Percentiles rank a stretch among this genome's conserved stretches.
These are phyloP conservation scores for Willaertia magna DNA, from an alignment of 208 protist species.

Conservation along the genomic window DNA sequence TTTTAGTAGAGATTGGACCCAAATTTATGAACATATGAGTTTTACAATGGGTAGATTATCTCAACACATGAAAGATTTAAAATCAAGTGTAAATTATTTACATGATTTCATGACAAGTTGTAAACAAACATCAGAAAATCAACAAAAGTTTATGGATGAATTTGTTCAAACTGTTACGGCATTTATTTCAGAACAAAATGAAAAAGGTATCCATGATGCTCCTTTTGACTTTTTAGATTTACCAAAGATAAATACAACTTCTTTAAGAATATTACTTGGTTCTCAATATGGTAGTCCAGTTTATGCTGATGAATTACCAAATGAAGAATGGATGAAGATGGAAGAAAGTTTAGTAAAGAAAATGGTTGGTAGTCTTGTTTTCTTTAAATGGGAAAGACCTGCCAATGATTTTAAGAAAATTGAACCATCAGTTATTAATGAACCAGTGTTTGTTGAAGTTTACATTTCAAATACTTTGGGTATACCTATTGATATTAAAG, in stretches of 20 bases:
- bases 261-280: not conserved
- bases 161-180: not conserved
- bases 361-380: not conserved
- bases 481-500: not conserved
- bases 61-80: not conserved
- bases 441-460: slow-evolving; percentile 1
- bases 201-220: not conserved
- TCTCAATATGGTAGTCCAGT: not conserved
- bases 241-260: not conserved
- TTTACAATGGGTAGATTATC: not conserved
- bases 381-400: not conserved
- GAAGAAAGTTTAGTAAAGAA: not conserved
- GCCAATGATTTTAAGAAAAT: not conserved
- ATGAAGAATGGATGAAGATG: not conserved
- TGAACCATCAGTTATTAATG: not conserved
- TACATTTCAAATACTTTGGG: not conserved
- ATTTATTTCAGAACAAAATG: not conserved
- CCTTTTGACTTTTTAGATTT: not conserved
- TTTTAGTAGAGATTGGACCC: not conserved
- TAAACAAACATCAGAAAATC: not conserved
- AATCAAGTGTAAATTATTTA: not conserved
- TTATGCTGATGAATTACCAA: not conserved
- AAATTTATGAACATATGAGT: slow-evolving; percentile 2
- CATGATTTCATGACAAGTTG: not conserved
- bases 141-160: not conserved